Evolutionary conservation across 352 stramenopile species (phyloP).

Genomic region (Phytophthora constricta): DNA sequence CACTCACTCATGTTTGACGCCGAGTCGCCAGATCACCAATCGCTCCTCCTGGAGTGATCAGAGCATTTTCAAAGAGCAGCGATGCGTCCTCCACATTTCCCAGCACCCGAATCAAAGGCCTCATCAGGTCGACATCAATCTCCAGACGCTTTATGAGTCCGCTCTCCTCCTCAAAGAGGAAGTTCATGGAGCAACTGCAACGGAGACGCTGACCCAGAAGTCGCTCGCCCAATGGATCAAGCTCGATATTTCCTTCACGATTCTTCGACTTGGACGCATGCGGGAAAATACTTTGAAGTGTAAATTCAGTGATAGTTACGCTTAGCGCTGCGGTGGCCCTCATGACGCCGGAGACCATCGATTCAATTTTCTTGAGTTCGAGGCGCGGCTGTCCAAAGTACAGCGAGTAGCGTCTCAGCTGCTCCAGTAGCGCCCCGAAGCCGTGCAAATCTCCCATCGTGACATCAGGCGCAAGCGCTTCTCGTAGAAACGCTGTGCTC

Average conservation of each 20-base stretch:
- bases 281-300: constrained; percentile 15
- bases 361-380: constrained; percentile 17
- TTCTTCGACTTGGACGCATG: constrained; percentile 3
- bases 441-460: constrained; percentile 19
- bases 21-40: too few relatives aligned
- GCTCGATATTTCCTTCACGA: background rate
- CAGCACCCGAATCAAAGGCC: constrained; percentile 14
- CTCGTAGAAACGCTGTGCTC: constrained; percentile 11
- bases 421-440: constrained; percentile 21
- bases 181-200: constrained; percentile 19
- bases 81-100: constrained; percentile 11
- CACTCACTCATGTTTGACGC: too few relatives aligned
- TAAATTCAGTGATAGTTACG: constrained; percentile 18
- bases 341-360: constrained; percentile 8
- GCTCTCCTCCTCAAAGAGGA: constrained; percentile 16
- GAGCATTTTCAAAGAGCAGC: background rate
- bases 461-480: constrained; percentile 13
- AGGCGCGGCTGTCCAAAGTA: constrained; percentile 24
- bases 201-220: constrained; percentile 15
- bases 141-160: constrained; percentile 14
- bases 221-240: background rate
- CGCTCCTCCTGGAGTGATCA: too few relatives aligned
- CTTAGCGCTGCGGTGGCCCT: constrained; percentile 13
- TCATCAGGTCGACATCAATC: constrained; percentile 14
- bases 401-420: constrained; percentile 28